These are phyloP conservation scores for Amanita fuliginea DNA, from an alignment of 768 basidiomycete species.

Conservation along the genomic window DNA sequence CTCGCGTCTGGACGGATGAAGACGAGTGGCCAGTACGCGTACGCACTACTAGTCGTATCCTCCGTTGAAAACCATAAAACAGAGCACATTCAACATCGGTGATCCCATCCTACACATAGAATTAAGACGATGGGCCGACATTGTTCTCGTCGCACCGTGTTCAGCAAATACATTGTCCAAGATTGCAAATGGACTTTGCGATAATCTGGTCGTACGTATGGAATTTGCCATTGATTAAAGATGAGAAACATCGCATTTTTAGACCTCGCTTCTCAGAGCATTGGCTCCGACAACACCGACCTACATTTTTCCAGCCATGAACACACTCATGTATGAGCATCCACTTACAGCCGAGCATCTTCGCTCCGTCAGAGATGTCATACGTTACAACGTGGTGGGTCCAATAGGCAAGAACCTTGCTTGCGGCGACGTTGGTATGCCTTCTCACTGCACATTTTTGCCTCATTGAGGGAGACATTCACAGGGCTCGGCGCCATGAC, in stretches of 20 bases:
- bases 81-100: constrained; percentile 70
- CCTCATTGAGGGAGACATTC: not conserved
- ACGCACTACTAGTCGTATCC: not conserved
- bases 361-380: constrained; percentile 56
- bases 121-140: constrained; percentile 86
- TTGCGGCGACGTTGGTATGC: constrained; percentile 83
- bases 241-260: not conserved
- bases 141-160: constrained; percentile 91
- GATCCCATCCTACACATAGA: constrained; percentile 97
- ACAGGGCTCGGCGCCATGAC: constrained; percentile 91
- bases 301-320: constrained; percentile 96
- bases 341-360: constrained; percentile 84
- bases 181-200: constrained; percentile 80
- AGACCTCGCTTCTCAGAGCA: constrained; percentile 79
- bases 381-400: constrained; percentile 74
- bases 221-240: not conserved
- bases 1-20: constrained; percentile 76
- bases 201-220: constrained; percentile 72
- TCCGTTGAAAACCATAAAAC: constrained; percentile 1
- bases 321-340: constrained; percentile 95
- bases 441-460: not conserved
- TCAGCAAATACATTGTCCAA: constrained; percentile 96
- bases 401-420: constrained; percentile 85
- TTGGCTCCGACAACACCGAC: constrained; percentile 77
- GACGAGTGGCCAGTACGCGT: constrained; percentile 86